Conservation (phyloP, 306 rosid genomes). For the Canavalia gladiata region DNA sequence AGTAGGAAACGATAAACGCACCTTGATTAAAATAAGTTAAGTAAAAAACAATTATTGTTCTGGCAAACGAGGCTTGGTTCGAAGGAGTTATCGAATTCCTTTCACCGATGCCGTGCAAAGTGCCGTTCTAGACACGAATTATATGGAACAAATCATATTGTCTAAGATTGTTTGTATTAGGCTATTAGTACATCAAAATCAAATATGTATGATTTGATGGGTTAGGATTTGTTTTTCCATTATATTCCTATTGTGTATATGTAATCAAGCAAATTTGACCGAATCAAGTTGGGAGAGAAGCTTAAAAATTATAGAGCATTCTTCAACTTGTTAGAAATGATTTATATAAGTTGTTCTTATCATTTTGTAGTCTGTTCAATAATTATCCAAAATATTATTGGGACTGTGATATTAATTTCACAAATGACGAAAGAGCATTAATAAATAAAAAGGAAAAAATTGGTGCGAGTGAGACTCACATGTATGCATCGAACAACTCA, state of each 20-base stretch:
- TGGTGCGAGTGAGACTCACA: background rate
- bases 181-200: slow-evolving; percentile 15
- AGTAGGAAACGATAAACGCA: background rate
- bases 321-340: background rate
- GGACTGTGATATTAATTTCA: background rate
- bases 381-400: background rate
- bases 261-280: background rate
- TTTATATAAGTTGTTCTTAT: background rate
- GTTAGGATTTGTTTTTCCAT: background rate
- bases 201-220: background rate
- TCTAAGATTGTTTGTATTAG: background rate
- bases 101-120: background rate
- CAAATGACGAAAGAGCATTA: background rate
- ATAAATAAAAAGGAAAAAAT: background rate
- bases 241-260: background rate
- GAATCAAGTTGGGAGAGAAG: background rate
- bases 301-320: background rate
- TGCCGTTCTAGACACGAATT: background rate
- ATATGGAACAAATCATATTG: background rate
- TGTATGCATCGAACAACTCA: background rate
- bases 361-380: background rate
- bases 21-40: too few species aligned
- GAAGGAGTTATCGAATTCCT: background rate
- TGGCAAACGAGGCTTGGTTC: background rate
- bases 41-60: too few species aligned